These are phyloP conservation scores for Prunus armeniaca DNA, from an alignment of 306 rosid species.

Conservation along the genomic window DNA sequence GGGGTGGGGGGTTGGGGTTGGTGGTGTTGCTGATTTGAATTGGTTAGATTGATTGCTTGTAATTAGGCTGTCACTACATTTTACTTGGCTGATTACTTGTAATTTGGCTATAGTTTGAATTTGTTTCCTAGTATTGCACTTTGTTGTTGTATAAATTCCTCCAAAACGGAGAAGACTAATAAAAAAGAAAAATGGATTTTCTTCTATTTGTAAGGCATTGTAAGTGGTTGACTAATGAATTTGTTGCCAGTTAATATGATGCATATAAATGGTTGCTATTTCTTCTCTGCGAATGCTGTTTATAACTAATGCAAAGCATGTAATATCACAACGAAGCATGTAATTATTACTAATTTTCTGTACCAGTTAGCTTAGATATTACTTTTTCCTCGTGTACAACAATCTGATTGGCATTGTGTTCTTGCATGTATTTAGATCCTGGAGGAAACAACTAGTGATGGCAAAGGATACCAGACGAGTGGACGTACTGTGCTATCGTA, in stretches of 20 bases:
- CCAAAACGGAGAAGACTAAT: too few species aligned
- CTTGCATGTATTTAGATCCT: constrained; percentile 52
- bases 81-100: too few species aligned
- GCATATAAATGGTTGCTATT: background rate
- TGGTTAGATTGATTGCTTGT: too few species aligned
- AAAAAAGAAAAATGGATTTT: too few species aligned
- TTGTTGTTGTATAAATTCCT: too few species aligned
- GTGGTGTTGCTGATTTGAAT: too few species aligned
- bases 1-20: too few species aligned
- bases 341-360: background rate
- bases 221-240: background rate
- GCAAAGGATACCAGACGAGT: constrained; percentile 93
- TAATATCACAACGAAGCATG: background rate
- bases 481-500: constrained; percentile 85
- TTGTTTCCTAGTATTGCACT: too few species aligned
- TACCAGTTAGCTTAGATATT: background rate
- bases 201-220: too few species aligned
- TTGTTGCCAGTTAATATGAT: background rate
- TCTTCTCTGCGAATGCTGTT: background rate
- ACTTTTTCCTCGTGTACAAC: background rate
- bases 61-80: too few species aligned
- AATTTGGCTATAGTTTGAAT: too few species aligned
- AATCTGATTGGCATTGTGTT: constrained; percentile 21
- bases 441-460: constrained; percentile 72
- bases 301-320: background rate